Evolutionary conservation across 177 flowering plant genomes (phyloP), one percentile per base, ranked within the genome.

Genomic region (Tripterygium wilfordii): DNA sequence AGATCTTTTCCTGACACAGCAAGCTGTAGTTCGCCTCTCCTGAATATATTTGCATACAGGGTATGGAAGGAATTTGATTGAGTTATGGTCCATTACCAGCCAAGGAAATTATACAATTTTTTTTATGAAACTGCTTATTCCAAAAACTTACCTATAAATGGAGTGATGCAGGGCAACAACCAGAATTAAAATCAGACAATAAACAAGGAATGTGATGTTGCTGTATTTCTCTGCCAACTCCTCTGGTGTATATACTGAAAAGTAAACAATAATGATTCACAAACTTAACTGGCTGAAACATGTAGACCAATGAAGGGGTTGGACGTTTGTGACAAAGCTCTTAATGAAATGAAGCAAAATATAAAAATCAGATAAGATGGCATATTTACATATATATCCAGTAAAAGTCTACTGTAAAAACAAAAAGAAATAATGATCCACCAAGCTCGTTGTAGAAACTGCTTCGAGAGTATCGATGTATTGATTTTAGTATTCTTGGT

Each of bases 211-310:
- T 30, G 83, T 58, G 14, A 72, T 58, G 61, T 88, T 88, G 72
- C 84, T 75, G 66, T 77, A 92, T 70, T 92, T 92, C 66, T 88
- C 99, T 17, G 77, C 91, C 82, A 92, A 72, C 66, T 92, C 79
- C 63, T 84, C 95, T 15, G 96, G 90, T 25, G 99, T 92, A 65
- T 69, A 92, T 24, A 92, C 99, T 92, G 89, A 58, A 67, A 58
- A 39, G 37, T 10, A 28, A 56, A 12, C 8, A 42, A 29, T 25
- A 45, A n/a, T 58, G 29, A 17, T 16, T 24, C 36, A 15, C 7
- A 8, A 42, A 23, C n/a, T 25, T 3, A 4, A 42, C 3, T 23
- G 23, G n/a, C n/a, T 7, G 23, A 2, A 42, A 15, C 45, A 42
- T n/a, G 7, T 35, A 31, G 1, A 43, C 1, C 17, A 25, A n/a